A percentile compares a stretch with the other conserved stretches of the same genome.
These are phyloP conservation scores for Rhizopus stolonifer DNA, from an alignment of 371 early-diverging fungal genomes.

Conservation along the genomic window DNA sequence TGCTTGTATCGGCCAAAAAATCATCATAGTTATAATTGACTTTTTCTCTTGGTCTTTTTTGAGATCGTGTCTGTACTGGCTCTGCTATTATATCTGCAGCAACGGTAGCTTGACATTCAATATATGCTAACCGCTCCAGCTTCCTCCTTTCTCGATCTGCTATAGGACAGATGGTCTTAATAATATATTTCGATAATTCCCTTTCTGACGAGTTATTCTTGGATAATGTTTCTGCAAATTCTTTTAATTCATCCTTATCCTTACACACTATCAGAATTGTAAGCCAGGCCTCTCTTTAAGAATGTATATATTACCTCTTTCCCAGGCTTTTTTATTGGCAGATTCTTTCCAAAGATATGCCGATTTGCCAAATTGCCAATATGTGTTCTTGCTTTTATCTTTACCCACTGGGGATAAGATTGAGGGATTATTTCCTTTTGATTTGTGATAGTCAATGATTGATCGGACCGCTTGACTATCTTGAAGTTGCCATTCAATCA, in stretches of 20 bases:
- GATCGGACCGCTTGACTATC: constrained; percentile 33
- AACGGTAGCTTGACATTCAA: constrained; percentile 14
- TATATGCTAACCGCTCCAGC: constrained; percentile 18
- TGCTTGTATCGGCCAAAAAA: not conserved
- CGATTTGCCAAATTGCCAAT: constrained; percentile 46
- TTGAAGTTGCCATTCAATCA: constrained; percentile 51
- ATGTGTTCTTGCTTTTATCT: constrained; percentile 29
- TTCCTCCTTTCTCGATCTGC: constrained; percentile 20
- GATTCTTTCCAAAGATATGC: constrained; percentile 40
- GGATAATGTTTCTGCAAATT: constrained; percentile 11
- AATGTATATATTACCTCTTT: constrained; percentile 28
- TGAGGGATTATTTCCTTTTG: constrained; percentile 24
- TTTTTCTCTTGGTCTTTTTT: constrained; percentile 10
- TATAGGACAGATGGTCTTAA: constrained; percentile 12
- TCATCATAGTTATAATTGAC: constrained; percentile 26
- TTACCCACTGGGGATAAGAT: constrained; percentile 23
- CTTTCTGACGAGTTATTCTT: constrained; percentile 21
- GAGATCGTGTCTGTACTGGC: constrained; percentile 20
- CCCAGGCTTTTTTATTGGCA: constrained; percentile 10
- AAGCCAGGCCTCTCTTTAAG: too few relatives aligned
- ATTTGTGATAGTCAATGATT: constrained; percentile 21
- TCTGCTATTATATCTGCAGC: constrained; percentile 18
- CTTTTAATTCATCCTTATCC: constrained; percentile 9
- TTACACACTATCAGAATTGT: too few relatives aligned
- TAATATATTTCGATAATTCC: constrained; percentile 14